Conservation (phyloP, 2,329 filamentous ascomycete genomes). For the Fusarium secorum region DNA sequence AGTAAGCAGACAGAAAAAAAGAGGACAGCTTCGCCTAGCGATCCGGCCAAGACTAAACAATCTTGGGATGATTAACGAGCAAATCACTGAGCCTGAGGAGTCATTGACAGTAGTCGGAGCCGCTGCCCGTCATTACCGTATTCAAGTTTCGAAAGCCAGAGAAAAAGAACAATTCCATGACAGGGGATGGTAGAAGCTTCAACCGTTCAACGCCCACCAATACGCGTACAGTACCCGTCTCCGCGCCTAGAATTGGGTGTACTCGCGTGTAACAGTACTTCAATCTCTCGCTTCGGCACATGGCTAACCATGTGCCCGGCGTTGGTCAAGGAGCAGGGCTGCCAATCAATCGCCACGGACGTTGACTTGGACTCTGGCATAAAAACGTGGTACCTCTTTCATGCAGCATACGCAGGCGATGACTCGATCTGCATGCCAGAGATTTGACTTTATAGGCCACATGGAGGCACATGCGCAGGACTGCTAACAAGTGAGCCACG, state of each 20-base stretch:
- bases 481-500: background rate
- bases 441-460: constrained; percentile 5
- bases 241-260: background rate
- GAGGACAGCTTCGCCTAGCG: constrained; percentile 18
- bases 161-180: constrained; percentile 45
- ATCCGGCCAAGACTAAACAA: constrained; percentile 19
- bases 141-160: constrained; percentile 22
- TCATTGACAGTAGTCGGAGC: constrained; percentile 24
- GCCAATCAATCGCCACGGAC: constrained; percentile 28
- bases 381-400: background rate
- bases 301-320: constrained; percentile 38
- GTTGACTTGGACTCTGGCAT: constrained; percentile 1
- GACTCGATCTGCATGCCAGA: constrained; percentile 1
- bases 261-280: constrained; percentile 24
- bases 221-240: constrained; percentile 22
- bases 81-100: constrained; percentile 18
- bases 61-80: constrained; percentile 8
- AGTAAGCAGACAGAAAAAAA: constrained; percentile 23
- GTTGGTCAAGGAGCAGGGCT: constrained; percentile 28
- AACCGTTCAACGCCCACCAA: constrained; percentile 21
- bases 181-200: constrained; percentile 27
- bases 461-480: constrained; percentile 7
- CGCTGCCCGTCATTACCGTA: constrained; percentile 15
- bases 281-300: constrained; percentile 28
- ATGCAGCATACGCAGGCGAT: constrained; percentile 1